A percentile compares a stretch with the other conserved stretches of the same genome.
phyloP scores from a whole-genome alignment of 805 yeast genomes.

The Cyberlindnera suaveolens region DNA sequence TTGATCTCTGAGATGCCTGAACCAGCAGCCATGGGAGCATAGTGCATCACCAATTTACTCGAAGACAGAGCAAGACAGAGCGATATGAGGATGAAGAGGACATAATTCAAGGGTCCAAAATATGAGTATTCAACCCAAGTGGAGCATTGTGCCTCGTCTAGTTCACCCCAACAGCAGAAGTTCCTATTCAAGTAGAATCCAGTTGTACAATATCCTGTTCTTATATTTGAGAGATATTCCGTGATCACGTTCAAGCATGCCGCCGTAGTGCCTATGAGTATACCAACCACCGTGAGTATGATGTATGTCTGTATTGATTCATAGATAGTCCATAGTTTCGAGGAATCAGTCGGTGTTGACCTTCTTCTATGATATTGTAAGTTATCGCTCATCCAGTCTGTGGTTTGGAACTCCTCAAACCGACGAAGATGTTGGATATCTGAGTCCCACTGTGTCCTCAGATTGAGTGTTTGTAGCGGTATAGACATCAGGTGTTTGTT shows the following conservation, averaged over 20 bases:
- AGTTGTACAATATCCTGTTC: conserved; percentile 70
- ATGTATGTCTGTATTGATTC: conserved; percentile 45
- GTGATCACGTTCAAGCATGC: conserved; percentile 77
- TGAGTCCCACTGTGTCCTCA: conserved; percentile 8
- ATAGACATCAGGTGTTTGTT: neutral
- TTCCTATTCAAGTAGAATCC: conserved; percentile 64
- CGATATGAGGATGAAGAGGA: conserved; percentile 54
- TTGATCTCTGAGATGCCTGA: conserved; percentile 97
- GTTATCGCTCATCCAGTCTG: conserved; percentile 68
- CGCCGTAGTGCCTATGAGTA: conserved; percentile 75
- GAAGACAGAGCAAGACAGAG: conserved; percentile 56
- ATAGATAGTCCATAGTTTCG: conserved; percentile 9
- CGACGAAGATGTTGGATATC: conserved; percentile 26
- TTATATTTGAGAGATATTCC: conserved; percentile 75
- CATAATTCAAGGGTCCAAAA: conserved; percentile 40
- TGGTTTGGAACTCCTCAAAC: conserved; percentile 57
- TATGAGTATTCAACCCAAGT: conserved; percentile 69
- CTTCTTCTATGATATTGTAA: conserved; percentile 36
- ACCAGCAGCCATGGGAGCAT: conserved; percentile 92
- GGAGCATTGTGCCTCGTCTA: conserved; percentile 41
- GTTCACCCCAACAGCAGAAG: conserved; percentile 77
- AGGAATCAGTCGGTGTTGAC: conserved; percentile 1
- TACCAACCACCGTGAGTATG: conserved; percentile 69
- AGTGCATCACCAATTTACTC: conserved; percentile 58
- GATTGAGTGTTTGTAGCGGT: conserved; percentile 2